Evolutionary conservation across 192 early-diverging fungal genomes (phyloP).

Genomic region (Funneliformis mosseae): DNA sequence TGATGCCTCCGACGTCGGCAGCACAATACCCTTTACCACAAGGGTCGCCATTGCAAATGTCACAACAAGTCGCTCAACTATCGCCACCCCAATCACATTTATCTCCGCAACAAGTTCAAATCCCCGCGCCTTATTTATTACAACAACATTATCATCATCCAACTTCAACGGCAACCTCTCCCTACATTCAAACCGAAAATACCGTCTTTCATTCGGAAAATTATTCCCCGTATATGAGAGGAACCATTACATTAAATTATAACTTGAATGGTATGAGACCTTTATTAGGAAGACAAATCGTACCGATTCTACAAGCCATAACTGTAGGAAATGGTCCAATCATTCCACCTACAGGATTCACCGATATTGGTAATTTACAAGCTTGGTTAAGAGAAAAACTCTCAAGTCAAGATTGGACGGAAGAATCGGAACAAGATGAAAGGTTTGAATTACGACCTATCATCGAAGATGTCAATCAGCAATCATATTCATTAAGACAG

Average conservation of each 20-base stretch:
- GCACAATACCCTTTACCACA: too few relatives aligned
- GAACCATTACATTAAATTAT: constrained; percentile 21
- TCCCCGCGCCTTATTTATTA: neutral
- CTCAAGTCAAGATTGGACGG: neutral
- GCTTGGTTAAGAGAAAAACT: neutral
- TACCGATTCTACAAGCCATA: neutral
- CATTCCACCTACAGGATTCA: neutral
- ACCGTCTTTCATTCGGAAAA: neutral
- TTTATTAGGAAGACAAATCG: neutral
- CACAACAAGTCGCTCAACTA: neutral
- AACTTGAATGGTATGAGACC: neutral
- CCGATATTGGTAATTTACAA: neutral
- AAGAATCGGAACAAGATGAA: neutral
- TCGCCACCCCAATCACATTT: neutral
- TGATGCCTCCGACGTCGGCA: neutral
- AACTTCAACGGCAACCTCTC: neutral
- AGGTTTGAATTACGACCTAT: neutral
- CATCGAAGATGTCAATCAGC: too few relatives aligned
- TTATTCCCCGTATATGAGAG: constrained; percentile 10
- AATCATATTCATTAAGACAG: neutral
- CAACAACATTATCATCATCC: neutral
- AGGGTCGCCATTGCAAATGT: neutral
- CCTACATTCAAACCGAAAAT: neutral
- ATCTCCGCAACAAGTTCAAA: neutral
- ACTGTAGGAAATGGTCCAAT: neutral